Percentiles rank a stretch among this genome's conserved stretches.
phyloP scores from a whole-genome alignment of 495 filamentous ascomycete genomes.

The Pseudevernia furfuracea region DNA sequence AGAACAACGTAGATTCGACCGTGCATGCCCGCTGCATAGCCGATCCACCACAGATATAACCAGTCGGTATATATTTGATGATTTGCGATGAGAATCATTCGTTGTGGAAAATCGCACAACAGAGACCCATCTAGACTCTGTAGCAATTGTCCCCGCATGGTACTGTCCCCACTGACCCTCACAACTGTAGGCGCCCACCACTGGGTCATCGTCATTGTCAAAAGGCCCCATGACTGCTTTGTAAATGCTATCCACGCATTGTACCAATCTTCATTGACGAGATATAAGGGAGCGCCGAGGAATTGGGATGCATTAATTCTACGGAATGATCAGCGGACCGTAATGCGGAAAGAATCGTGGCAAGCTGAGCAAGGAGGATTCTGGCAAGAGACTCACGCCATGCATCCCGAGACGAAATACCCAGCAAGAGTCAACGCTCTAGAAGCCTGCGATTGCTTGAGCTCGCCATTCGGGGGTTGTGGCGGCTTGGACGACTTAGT shows the following conservation, averaged over 20 bases:
- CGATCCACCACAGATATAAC: conserved; percentile 84
- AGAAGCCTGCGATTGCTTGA: conserved; percentile 26
- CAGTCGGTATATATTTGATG: conserved; percentile 87
- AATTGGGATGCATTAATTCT: conserved; percentile 60
- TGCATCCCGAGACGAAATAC: conserved; percentile 22
- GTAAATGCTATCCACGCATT: conserved; percentile 72
- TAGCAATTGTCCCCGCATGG: conserved; percentile 59
- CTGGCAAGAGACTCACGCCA: conserved; percentile 23
- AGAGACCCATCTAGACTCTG: conserved; percentile 58
- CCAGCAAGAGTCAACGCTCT: conserved; percentile 23
- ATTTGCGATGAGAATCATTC: conserved; percentile 74
- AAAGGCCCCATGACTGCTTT: conserved; percentile 66
- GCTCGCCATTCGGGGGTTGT: conserved; percentile 13
- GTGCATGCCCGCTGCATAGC: conserved; percentile 67
- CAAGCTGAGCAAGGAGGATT: not conserved
- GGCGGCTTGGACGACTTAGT: conserved; percentile 18
- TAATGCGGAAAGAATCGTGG: not conserved
- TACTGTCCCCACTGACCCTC: conserved; percentile 67
- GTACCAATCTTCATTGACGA: conserved; percentile 59
- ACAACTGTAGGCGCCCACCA: conserved; percentile 75
- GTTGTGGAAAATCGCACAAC: conserved; percentile 66
- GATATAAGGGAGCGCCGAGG: conserved; percentile 62
- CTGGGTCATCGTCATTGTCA: conserved; percentile 67
- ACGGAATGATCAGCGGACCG: not conserved
- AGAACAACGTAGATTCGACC: conserved; percentile 82